Evolutionary conservation across 129 eudicot species (phyloP), one percentile per base, ranked within the genome.

Genomic region (Calendula officinalis): DNA sequence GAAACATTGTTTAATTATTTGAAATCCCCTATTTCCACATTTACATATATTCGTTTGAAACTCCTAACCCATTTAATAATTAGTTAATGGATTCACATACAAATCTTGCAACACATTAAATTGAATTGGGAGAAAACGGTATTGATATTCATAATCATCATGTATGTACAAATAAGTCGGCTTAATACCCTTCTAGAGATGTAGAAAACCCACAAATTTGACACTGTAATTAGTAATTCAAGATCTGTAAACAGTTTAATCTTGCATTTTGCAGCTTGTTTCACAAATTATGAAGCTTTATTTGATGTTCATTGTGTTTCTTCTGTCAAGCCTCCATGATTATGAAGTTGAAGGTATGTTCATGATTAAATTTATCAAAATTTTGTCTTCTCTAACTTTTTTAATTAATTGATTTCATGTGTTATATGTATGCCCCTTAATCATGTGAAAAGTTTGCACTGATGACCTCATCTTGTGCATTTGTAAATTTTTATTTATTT

Each of bases 301-400:
- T 68, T 41, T 77, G 36, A 43, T 82, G n/a, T 14, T 77, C 16
- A 36, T 59, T 55, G 42, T 79, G 45, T 67, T 82, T 10, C 78
- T 83, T 62, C 45, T 87, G 47, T 76, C 77, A 22, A 54, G 37
- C 62, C 70, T 79, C 59, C 58, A 70, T 40, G 15, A 14, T 46
- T 77, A 60, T 68, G 79, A 72, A 68, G 82, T 71, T 69, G 77
- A 74, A 59, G 95, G 95, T 84, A 81, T 64, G 60, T 57, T 52
- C 17, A 37, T 22, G 30, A 22, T 22, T 22, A 22, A 22, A 22
- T 1, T 22, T 22, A 22, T 22, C 2, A 22, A 22, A 22, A 22
- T 22, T 22, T 22, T 22, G 30, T 22, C 30, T 22, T 22, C 30
- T 22, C 30, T 22, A 22, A 22, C 30, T 2, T 22, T 22, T 22